Base-by-base conservation (phyloP, 83 land plant species). In the Diphasiastrum complanatum region DNA sequence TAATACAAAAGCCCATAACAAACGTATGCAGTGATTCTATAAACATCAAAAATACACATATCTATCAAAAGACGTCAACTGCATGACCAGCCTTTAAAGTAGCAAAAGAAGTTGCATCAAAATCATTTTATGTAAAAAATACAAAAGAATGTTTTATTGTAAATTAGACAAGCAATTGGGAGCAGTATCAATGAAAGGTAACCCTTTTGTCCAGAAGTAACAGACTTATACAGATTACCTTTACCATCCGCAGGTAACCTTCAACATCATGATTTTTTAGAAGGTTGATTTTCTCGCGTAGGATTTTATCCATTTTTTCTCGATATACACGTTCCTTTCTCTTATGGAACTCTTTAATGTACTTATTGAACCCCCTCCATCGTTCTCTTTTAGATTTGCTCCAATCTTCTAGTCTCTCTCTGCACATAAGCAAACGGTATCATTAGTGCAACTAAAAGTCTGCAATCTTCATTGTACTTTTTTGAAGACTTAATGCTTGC, bases 241-340 rank as follows among this genome's bases (percentile, higher is more conserved):
- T 81, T 52, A 95, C 96, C 99, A 95, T 95, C 31, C 99, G 78
- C 47, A 95, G 78, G 68, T 95, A 95, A 10, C 99, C 99, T 64
- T 89, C 99, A 38, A 95, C 99, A 69, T 95, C 99, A 75, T 95
- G 83, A 62, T 89, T 95, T 69, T 95, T 95, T 57, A 95, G 64
- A 19, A 89, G 73, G 62, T 83, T 95, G 38, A 95, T 95, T 73
- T 89, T 95, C 63, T 95, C 99, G 18, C 99, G 82, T 60, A 89
- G 99, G 45, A 95, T 82, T 64, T 80, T 81, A 59, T 95, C 99
- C 59, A 85, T 71, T 75, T 83, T 95, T 69, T 95, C 99, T 27
- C 89, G 79, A 52, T 85, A 81, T 5, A 71, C 52, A 26, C 91
- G 69, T 29, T 95, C 99, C 67, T 89, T 95, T 50, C 81, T 83